Evolutionary conservation across 352 stramenopile genomes (phyloP).

Genomic region (Peronosclerospora sorghi): DNA sequence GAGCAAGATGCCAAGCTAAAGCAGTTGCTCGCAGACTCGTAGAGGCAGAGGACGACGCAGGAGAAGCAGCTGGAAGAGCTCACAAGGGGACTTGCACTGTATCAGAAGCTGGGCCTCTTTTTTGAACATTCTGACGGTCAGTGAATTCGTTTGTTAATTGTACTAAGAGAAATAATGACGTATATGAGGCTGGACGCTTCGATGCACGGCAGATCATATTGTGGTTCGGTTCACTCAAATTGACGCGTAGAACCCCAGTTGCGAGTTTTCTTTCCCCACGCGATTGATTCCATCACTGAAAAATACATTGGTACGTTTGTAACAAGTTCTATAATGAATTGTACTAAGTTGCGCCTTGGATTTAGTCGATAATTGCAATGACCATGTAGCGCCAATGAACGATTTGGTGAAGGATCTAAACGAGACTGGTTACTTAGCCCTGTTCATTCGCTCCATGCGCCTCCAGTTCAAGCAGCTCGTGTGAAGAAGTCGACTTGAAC

Average conservation of each 20-base stretch:
- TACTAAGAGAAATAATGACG: background rate
- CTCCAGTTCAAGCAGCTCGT: conserved; percentile 65
- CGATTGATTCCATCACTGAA: conserved; percentile 49
- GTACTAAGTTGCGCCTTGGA: background rate
- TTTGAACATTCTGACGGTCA: conserved; percentile 55
- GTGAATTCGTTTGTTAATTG: background rate
- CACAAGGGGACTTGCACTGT: conserved; percentile 47
- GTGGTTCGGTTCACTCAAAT: conserved; percentile 63
- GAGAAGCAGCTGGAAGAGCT: conserved; percentile 50
- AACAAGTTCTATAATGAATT: background rate
- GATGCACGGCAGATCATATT: conserved; percentile 41
- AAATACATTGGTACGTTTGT: conserved; percentile 39
- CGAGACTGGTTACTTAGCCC: conserved; percentile 46
- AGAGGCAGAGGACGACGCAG: conserved; percentile 30
- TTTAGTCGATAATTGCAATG: conserved; percentile 55
- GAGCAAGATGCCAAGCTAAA: conserved; percentile 51
- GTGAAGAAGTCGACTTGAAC: conserved; percentile 14
- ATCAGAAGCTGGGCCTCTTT: conserved; percentile 53
- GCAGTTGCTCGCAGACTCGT: conserved; percentile 29
- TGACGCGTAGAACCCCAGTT: conserved; percentile 34
- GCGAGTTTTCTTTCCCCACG: conserved; percentile 61
- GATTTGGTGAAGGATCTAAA: conserved; percentile 57
- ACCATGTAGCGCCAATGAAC: conserved; percentile 32
- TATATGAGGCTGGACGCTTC: background rate
- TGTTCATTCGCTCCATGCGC: conserved; percentile 71